Evolutionary conservation across 495 filamentous ascomycete species (phyloP), one percentile per base, ranked within the genome.

Genomic region (Clavariopsis aquatica): DNA sequence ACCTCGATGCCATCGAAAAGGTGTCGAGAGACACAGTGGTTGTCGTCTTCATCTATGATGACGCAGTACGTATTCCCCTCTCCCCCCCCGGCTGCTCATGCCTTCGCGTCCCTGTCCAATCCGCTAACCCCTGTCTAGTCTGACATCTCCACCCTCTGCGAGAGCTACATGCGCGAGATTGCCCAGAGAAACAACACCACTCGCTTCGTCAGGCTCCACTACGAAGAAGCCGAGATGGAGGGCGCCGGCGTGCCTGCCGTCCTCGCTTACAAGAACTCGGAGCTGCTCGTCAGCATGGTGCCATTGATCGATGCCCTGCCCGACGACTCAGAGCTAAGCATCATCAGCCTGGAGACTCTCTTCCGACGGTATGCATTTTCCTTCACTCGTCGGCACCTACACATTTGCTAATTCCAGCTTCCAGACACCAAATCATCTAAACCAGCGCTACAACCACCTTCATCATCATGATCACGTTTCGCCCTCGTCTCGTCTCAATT

Each of bases 31-130:
- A 92, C 49, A 92, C 90, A 0, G 81, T 91, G 12, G 93, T 98
- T n/a, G 90, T 97, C 2, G 94, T 98, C 22, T 92, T 90, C 73
- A 90, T 98, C 60, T 96, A 93, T 75, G 92, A 98, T 72, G 87
- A 91, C 62, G 79, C 89, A 83, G 93, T 96, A 83, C 56, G 46
- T 34, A 17, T 24, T 3, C 43, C 36, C 19, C 57, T 52, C 23
- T 12, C 64, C 12, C 36, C 41, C 53, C n/a, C n/a, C n/a, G n/a
- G n/a, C n/a, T n/a, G n/a, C n/a, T n/a, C n/a, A n/a, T n/a, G n/a
- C n/a, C n/a, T n/a, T n/a, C n/a, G n/a, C n/a, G n/a, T n/a, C n/a
- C n/a, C n/a, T n/a, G 29, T 27, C n/a, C 43, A 52, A 10, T n/a
- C 19, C 47, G 41, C 57, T 73, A 53, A 66, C 74, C 73, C 36